Evolutionary conservation across 2,329 filamentous ascomycete genomes (phyloP).

Genomic region (Colletotrichum cuscutae): DNA sequence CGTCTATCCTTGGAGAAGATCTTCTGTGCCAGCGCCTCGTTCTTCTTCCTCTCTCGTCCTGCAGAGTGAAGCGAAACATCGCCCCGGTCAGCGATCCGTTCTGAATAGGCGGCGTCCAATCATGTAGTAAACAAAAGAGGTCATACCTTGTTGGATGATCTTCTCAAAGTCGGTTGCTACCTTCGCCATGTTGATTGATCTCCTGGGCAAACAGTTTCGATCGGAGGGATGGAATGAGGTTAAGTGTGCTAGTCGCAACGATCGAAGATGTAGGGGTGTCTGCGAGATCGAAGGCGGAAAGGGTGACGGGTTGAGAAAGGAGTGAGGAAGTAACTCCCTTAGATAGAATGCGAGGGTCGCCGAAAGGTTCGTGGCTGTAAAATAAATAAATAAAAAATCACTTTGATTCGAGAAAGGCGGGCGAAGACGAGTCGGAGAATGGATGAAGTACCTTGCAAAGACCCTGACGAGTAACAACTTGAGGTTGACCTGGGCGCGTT

Average conservation of each 20-base stretch:
- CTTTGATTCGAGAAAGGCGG: background rate
- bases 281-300: background rate
- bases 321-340: background rate
- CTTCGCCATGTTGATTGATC: conserved; percentile 49
- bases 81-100: conserved; percentile 15
- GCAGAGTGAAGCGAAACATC: conserved; percentile 1
- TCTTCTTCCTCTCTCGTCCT: conserved; percentile 77
- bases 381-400: too few species aligned
- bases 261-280: background rate
- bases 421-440: background rate
- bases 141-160: conserved; percentile 63
- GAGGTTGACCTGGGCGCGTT: conserved; percentile 27
- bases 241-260: background rate
- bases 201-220: background rate
- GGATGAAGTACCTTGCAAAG: background rate
- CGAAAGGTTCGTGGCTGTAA: background rate
- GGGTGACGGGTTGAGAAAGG: background rate
- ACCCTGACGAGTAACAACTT: conserved; percentile 20
- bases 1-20: conserved; percentile 74
- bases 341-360: background rate
- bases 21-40: conserved; percentile 75
- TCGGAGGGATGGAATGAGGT: background rate
- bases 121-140: conserved; percentile 9
- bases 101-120: background rate
- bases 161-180: conserved; percentile 63